A percentile compares a stretch with the other conserved stretches of the same genome.
phyloP scores from a whole-genome alignment of 2,329 filamentous ascomycete genomes.

The Cytospora paraplurivora region DNA sequence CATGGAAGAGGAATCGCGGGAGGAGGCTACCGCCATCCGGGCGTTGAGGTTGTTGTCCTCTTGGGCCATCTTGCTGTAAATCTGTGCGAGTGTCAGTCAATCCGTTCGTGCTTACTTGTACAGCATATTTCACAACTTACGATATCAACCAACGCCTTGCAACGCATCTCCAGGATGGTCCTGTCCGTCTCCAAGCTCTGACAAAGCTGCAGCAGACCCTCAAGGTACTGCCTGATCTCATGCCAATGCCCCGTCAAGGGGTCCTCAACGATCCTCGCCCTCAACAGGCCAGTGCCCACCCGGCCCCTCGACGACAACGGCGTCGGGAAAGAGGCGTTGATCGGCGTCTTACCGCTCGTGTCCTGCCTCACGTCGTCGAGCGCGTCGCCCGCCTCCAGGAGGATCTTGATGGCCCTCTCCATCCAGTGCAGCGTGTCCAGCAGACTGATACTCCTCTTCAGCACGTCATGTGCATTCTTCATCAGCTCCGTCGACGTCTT shows the following conservation, averaged over 20 bases:
- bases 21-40: constrained; percentile 44
- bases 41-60: constrained; percentile 51
- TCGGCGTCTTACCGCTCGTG: constrained; percentile 24
- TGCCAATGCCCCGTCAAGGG: constrained; percentile 46
- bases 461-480: constrained; percentile 50
- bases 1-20: constrained; percentile 50
- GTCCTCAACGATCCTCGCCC: constrained; percentile 29
- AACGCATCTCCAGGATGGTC: constrained; percentile 49
- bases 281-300: constrained; percentile 26
- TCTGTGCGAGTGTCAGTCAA: constrained; percentile 35
- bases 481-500: constrained; percentile 51
- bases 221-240: constrained; percentile 50
- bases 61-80: constrained; percentile 53
- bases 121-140: constrained; percentile 34
- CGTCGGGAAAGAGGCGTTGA: constrained; percentile 18
- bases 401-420: constrained; percentile 48
- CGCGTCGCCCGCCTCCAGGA: constrained; percentile 48
- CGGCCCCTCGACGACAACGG: constrained; percentile 30
- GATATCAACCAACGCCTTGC: constrained; percentile 50
- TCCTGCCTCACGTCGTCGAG: constrained; percentile 38
- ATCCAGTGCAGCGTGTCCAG: constrained; percentile 51
- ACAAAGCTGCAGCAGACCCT: constrained; percentile 46
- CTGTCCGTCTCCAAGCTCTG: constrained; percentile 49
- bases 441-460: constrained; percentile 49
- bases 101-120: neutral